A percentile compares a stretch with the other conserved stretches of the same genome.
These are phyloP conservation scores for Calocera viscosa DNA, from an alignment of 768 basidiomycete species.

Conservation along the genomic window DNA sequence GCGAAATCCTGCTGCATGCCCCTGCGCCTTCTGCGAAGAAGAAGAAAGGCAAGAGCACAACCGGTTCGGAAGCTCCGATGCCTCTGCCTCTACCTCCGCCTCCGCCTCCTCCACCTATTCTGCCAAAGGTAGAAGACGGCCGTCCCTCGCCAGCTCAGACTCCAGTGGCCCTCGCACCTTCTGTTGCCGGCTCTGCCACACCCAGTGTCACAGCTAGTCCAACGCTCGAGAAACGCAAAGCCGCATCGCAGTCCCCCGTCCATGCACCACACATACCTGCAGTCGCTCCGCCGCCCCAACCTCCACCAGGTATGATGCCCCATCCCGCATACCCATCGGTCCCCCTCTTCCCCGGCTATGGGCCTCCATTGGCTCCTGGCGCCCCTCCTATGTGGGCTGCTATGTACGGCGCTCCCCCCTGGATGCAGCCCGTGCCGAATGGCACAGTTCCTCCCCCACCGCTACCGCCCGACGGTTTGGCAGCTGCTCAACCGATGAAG, in stretches of 20 bases:
- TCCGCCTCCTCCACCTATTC: neutral
- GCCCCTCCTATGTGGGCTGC: neutral
- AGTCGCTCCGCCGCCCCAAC: neutral
- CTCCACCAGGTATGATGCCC: conserved; percentile 1
- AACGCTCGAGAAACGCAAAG: neutral
- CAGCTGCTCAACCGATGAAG: neutral
- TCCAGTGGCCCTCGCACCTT: neutral
- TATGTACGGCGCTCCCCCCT: neutral
- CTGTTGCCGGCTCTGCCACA: neutral
- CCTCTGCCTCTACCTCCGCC: neutral
- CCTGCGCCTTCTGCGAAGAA: neutral
- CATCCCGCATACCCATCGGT: neutral
- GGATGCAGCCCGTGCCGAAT: conserved; percentile 7
- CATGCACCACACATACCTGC: neutral
- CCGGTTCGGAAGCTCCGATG: neutral
- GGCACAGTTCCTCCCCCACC: neutral
- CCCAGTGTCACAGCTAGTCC: neutral
- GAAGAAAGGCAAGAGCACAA: conserved; percentile 3
- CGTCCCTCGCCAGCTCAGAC: neutral
- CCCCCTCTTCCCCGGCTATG: neutral
- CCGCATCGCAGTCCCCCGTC: neutral
- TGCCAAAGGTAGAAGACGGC: neutral
- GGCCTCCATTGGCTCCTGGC: neutral
- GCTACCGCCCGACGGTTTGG: neutral
- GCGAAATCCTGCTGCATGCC: neutral